Evolutionary conservation across 1,284 basidiomycete species (phyloP).

Genomic region (Ceraceosorus bombacis): DNA sequence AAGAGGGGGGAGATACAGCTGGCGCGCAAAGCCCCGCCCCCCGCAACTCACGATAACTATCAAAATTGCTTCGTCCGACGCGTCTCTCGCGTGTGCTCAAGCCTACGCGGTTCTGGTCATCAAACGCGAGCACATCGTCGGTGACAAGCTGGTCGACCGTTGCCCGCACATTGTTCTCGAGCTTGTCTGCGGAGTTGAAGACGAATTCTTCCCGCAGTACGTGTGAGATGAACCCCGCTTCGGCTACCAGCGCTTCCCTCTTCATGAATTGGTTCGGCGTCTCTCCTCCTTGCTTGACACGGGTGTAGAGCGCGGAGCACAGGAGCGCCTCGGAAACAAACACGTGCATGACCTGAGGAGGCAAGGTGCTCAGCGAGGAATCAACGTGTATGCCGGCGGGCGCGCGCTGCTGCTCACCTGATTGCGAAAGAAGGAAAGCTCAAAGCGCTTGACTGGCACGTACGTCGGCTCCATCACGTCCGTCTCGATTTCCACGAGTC

Average conservation of each 20-base stretch:
- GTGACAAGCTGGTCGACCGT: constrained; percentile 31
- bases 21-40: no score
- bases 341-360: constrained; percentile 33
- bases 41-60: constrained; percentile 25
- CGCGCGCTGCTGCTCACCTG: constrained; percentile 19
- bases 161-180: constrained; percentile 42
- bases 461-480: constrained; percentile 49
- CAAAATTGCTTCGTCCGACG: constrained; percentile 45
- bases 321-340: constrained; percentile 40
- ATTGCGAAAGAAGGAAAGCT: constrained; percentile 49
- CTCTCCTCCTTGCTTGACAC: constrained; percentile 48
- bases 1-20: no score
- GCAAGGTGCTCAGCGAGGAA: constrained; percentile 19
- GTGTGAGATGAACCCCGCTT: constrained; percentile 44
- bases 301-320: constrained; percentile 43
- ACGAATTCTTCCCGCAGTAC: constrained; percentile 49
- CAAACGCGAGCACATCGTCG: constrained; percentile 9
- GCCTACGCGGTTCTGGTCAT: constrained; percentile 19
- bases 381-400: no score
- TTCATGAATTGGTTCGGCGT: constrained; percentile 45
- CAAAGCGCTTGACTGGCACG: constrained; percentile 46
- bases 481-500: constrained; percentile 40
- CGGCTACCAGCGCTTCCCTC: constrained; percentile 25
- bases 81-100: constrained; percentile 35
- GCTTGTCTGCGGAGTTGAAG: constrained; percentile 39